These are phyloP conservation scores for Claviceps maximensis DNA, from an alignment of 2,329 filamentous ascomycete genomes.

Conservation along the genomic window DNA sequence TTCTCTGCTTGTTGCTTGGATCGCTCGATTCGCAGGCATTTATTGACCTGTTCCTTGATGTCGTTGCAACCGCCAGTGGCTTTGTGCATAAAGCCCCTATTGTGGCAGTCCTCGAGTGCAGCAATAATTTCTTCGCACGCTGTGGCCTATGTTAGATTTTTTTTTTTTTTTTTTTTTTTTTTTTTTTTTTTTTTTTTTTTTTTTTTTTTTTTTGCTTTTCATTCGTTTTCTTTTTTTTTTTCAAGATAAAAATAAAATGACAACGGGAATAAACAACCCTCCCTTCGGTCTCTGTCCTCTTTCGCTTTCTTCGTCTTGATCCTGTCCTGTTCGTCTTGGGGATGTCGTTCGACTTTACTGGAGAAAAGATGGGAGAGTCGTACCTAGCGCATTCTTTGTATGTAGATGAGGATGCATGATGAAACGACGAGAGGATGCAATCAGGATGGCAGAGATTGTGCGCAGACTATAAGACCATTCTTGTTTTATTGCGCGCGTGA, in stretches of 20 bases:
- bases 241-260: no score
- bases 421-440: not conserved
- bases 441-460: not conserved
- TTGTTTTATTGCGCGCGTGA: not conserved
- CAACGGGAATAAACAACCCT: not conserved
- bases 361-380: not conserved
- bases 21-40: slow-evolving; percentile 71
- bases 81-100: slow-evolving; percentile 83
- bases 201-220: not conserved
- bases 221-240: not conserved
- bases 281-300: not conserved
- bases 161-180: not conserved
- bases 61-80: slow-evolving; percentile 81
- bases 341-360: no score
- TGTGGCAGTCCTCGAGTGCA: slow-evolving; percentile 90
- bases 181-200: not conserved
- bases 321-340: not conserved
- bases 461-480: not conserved
- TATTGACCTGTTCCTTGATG: slow-evolving; percentile 70
- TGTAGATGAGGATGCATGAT: slow-evolving; percentile 96
- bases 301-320: not conserved
- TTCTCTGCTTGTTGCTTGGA: slow-evolving; percentile 67
- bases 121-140: slow-evolving; percentile 92
- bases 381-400: slow-evolving; percentile 83
- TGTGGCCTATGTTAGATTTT: slow-evolving; percentile 26